Evolutionary conservation across 2,329 filamentous ascomycete species (phyloP), one percentile per base, ranked within the genome.

Genomic region (Penicillium sp.): DNA sequence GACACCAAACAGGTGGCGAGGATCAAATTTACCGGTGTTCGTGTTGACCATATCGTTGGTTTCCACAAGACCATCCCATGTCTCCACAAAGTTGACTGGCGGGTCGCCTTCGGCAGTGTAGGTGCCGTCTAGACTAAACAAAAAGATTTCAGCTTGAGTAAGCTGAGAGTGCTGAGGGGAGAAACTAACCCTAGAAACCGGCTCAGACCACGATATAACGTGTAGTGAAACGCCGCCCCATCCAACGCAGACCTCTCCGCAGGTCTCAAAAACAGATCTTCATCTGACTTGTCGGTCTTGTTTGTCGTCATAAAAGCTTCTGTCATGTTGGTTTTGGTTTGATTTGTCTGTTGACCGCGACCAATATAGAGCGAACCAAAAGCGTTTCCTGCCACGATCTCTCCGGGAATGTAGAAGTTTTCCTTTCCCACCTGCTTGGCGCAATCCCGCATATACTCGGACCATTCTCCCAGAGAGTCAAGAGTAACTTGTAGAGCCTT

Each of bases 381-480:
- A 5, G 79, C 81, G 61, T 88, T 85, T 52, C 85, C 85, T 65
- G 83, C 82, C 26, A 85, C 85, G 50, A 88, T 84, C 73, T 88
- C 86, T 50, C 86, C 86, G 7, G 84, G 78, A 16, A 88, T 77
- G 65, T 87, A 85, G 71, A 88, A 88, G 68, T 88, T 88, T 1
- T 82, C 67, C 69, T 88, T 88, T 37, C 83, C 83, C 27, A 83
- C 75, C 13, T 72, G 70, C 10, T 73, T 69, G 5, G 85, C 86
- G 67, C 86, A 88, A 49, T 81, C 73, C 27, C 86, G 78, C 67
- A 86, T 82, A 7, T 79, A 78, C n/a, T 77, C 72, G 26, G 83
- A 85, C 72, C 84, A 88, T 23, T 83, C 79, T 10, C 79, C 85
- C 55, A 85, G 78, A 0, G 85, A 80, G 64, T 88, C 86, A 14